phyloP scores from a whole-genome alignment of 352 stramenopile genomes.

The Phytophthora meadii region DNA sequence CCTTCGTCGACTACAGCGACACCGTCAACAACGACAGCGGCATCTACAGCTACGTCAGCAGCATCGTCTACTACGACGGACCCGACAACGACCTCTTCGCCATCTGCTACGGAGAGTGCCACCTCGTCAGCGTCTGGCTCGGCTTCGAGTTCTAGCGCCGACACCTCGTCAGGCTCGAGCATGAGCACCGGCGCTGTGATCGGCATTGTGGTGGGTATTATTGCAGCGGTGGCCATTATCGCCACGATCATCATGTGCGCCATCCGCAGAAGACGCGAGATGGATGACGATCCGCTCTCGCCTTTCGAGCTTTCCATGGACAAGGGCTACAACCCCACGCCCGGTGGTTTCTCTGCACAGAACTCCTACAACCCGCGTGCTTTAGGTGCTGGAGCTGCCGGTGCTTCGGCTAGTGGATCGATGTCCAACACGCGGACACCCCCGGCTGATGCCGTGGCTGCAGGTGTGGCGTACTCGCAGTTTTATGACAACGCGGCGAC shows the following conservation, averaged over 20 bases:
- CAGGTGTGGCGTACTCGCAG: conserved; percentile 71
- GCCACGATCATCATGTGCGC: conserved; percentile 63
- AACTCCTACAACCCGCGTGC: conserved; percentile 52
- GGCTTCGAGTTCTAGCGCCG: conserved; percentile 21
- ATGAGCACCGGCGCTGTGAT: conserved; percentile 79
- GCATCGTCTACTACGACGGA: conserved; percentile 34
- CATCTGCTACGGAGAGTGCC: conserved; percentile 23
- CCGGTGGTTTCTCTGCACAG: conserved; percentile 40
- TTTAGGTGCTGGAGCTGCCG: conserved; percentile 21
- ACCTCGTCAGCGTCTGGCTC: conserved; percentile 28
- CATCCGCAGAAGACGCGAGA: conserved; percentile 60
- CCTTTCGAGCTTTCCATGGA: conserved; percentile 88
- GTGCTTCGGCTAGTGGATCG: conserved; percentile 23
- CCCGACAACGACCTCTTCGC: conserved; percentile 26
- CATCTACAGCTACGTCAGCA: conserved; percentile 29
- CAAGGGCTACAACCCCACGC: conserved; percentile 72
- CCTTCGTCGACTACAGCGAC: conserved; percentile 20
- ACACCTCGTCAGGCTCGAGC: conserved; percentile 42
- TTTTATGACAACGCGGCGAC: conserved; percentile 79
- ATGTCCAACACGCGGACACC: conserved; percentile 47
- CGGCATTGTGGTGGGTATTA: conserved; percentile 73
- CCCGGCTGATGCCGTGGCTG: conserved; percentile 42
- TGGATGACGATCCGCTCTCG: conserved; percentile 79
- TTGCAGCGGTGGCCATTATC: conserved; percentile 65
- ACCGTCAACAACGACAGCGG: conserved; percentile 22